Percentiles rank a stretch among this genome's conserved stretches.
phyloP scores from a whole-genome alignment of 1,284 basidiomycete species.

The Sparassis latifolia region DNA sequence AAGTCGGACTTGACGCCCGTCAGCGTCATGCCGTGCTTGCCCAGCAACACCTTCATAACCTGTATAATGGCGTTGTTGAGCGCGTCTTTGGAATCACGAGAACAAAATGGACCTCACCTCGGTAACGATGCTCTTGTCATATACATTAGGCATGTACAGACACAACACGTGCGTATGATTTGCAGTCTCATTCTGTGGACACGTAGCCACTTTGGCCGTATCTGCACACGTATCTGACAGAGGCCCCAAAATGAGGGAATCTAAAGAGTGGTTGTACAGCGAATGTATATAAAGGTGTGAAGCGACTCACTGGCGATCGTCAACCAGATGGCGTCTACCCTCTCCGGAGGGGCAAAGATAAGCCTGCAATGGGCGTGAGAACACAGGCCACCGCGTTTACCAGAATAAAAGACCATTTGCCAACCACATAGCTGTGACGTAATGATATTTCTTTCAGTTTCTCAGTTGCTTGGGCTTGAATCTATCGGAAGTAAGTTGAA shows the following conservation, averaged over 20 bases:
- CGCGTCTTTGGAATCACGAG: neutral
- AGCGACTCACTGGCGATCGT: constrained; percentile 42
- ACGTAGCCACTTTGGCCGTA: constrained; percentile 60
- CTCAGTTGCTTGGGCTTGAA: constrained; percentile 48
- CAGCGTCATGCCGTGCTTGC: constrained; percentile 56
- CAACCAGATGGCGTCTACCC: constrained; percentile 55
- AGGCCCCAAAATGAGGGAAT: constrained; percentile 55
- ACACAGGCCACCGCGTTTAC: too few species aligned
- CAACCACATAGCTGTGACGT: constrained; percentile 44
- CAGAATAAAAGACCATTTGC: constrained; percentile 51
- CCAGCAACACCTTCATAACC: constrained; percentile 62
- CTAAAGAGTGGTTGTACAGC: constrained; percentile 24
- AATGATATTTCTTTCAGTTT: constrained; percentile 52
- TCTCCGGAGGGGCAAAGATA: constrained; percentile 53
- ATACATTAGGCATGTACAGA: constrained; percentile 66
- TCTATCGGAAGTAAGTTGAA: constrained; percentile 28
- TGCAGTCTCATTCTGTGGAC: constrained; percentile 38
- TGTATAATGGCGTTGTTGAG: constrained; percentile 16
- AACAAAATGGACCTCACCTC: constrained; percentile 31
- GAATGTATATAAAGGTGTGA: neutral
- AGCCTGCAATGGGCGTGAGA: constrained; percentile 35
- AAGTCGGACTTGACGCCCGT: constrained; percentile 66
- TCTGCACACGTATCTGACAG: constrained; percentile 47
- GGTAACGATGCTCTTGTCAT: constrained; percentile 50
- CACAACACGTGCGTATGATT: constrained; percentile 60